Percentiles rank a stretch among this genome's conserved stretches.
phyloP scores from a whole-genome alignment of 495 filamentous ascomycete species.

The Talaromyces thailandensis region DNA sequence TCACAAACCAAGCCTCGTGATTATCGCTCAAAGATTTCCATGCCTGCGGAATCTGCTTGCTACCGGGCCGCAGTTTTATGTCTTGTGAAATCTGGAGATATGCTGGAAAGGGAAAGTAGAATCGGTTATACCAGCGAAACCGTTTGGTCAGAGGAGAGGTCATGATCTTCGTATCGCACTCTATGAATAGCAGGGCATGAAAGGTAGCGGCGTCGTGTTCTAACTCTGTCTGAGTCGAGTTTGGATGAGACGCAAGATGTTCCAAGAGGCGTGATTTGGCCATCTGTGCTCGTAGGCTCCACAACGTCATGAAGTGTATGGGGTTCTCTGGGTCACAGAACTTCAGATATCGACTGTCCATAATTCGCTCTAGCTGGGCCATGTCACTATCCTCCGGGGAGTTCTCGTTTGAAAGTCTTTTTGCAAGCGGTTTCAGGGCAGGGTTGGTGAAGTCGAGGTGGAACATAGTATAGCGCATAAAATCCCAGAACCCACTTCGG shows the following conservation, averaged over 20 bases:
- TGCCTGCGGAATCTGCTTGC: conserved; percentile 18
- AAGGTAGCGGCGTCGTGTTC: conserved; percentile 27
- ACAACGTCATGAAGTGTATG: conserved; percentile 46
- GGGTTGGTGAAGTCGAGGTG: conserved; percentile 45
- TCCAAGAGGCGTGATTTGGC: conserved; percentile 39
- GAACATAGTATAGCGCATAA: conserved; percentile 32
- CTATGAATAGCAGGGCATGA: conserved; percentile 33
- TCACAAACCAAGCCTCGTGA: conserved; percentile 29
- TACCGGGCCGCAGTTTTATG: conserved; percentile 26
- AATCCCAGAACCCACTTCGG: conserved; percentile 40
- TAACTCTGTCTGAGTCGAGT: conserved; percentile 17
- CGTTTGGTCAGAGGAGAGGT: conserved; percentile 33
- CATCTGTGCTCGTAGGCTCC: conserved; percentile 32
- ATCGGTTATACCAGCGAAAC: conserved; percentile 34
- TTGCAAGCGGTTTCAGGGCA: conserved; percentile 29
- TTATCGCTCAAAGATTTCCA: conserved; percentile 46
- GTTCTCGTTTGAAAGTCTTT: conserved; percentile 9
- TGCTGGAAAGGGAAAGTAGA: conserved; percentile 44
- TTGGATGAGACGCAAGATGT: conserved; percentile 25
- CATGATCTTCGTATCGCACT: conserved; percentile 41
- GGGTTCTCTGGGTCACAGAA: conserved; percentile 40
- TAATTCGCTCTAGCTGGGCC: conserved; percentile 24
- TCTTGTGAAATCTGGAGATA: conserved; percentile 43
- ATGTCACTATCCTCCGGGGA: conserved; percentile 21
- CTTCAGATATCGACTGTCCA: conserved; percentile 40